Percentiles rank a stretch among this genome's conserved stretches.
Conservation (phyloP, 2,329 filamentous ascomycete genomes). For the Botrytis porri region DNA sequence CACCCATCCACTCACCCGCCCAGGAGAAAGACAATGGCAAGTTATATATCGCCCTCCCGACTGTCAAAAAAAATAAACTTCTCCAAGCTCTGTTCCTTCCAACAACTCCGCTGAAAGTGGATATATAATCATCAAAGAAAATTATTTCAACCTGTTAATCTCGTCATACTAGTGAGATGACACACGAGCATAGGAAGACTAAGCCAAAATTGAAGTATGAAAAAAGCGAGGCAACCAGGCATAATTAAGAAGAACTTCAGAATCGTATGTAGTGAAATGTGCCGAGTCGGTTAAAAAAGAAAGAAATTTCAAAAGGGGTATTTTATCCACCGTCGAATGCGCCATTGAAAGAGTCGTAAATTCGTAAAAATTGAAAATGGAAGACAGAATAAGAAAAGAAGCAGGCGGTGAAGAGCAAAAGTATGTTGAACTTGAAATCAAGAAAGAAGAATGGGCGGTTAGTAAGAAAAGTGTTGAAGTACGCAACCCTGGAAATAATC, state of each 20-base stretch:
- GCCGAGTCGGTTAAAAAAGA: neutral
- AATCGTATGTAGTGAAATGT: neutral
- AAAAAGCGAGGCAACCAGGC: neutral
- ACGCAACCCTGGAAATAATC: no score
- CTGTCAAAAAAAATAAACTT: neutral
- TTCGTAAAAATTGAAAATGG: neutral
- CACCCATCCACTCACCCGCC: neutral
- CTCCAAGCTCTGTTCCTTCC: neutral
- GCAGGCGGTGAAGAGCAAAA: neutral
- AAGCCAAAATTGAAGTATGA: neutral
- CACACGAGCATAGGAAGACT: neutral
- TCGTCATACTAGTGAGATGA: neutral
- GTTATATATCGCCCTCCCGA: neutral
- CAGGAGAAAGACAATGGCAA: neutral
- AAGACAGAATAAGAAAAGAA: neutral
- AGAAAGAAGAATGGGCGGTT: neutral
- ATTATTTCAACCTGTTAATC: neutral
- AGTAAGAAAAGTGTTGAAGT: neutral
- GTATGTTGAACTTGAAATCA: neutral
- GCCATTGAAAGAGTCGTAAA: neutral
- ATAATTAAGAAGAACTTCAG: neutral
- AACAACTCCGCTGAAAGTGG: neutral
- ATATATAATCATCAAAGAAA: neutral
- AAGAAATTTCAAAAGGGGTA: neutral
- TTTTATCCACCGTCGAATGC: conserved; percentile 3